phyloP scores from a whole-genome alignment of 352 stramenopile genomes.

The Phytophthora boehmeriae region DNA sequence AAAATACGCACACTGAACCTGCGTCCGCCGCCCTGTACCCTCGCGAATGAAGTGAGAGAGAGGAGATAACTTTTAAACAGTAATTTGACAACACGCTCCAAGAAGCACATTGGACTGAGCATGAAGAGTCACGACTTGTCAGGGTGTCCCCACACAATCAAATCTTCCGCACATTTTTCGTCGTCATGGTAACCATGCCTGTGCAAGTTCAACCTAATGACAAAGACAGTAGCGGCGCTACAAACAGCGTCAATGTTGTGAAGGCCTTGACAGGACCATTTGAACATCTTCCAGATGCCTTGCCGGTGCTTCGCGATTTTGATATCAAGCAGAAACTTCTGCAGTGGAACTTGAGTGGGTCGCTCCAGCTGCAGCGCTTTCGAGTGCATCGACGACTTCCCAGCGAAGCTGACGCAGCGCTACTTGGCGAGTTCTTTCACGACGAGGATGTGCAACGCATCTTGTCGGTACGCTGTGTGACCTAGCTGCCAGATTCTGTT shows the following conservation, averaged over 20 bases:
- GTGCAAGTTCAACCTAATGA: not conserved
- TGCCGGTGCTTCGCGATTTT: conserved; percentile 47
- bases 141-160: conserved; percentile 11
- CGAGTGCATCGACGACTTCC: conserved; percentile 51
- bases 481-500: not conserved
- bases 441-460: conserved; percentile 35
- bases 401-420: conserved; percentile 38
- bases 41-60: conserved; percentile 19
- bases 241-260: not conserved
- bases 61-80: conserved; percentile 36
- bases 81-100: conserved; percentile 7
- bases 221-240: not conserved
- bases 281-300: conserved; percentile 51
- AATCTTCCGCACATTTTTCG: conserved; percentile 8
- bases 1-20: conserved; percentile 27
- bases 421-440: conserved; percentile 67
- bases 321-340: conserved; percentile 77
- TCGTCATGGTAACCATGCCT: conserved; percentile 1
- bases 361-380: conserved; percentile 67
- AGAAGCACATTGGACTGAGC: not conserved
- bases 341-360: conserved; percentile 78
- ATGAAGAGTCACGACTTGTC: conserved; percentile 29
- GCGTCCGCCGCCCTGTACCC: conserved; percentile 23
- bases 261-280: conserved; percentile 29
- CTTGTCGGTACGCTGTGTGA: conserved; percentile 34